phyloP scores from a whole-genome alignment of 2,329 filamentous ascomycete species.

The Penicillium sp. region DNA sequence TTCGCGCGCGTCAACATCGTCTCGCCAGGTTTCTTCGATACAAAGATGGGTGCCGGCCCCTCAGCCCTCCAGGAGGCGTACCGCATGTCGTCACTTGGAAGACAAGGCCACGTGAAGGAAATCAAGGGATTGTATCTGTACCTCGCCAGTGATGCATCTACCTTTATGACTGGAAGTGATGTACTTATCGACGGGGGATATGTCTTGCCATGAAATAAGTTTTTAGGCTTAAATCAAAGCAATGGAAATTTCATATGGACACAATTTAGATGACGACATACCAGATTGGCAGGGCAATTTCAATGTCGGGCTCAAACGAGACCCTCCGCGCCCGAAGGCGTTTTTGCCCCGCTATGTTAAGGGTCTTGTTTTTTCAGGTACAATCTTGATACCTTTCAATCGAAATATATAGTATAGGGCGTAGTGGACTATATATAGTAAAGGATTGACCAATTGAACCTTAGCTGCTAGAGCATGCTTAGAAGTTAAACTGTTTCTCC shows the following conservation, averaged over 20 bases:
- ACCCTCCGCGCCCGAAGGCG: background rate
- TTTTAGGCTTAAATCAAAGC: background rate
- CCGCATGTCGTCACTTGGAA: constrained; percentile 49
- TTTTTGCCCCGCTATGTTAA: background rate
- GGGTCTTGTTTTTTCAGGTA: background rate
- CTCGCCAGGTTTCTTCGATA: constrained; percentile 56
- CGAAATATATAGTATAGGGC: background rate
- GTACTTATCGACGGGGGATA: constrained; percentile 52
- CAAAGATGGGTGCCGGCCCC: constrained; percentile 53
- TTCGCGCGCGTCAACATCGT: constrained; percentile 59
- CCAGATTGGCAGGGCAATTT: no score
- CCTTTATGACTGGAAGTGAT: constrained; percentile 50
- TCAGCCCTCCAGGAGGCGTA: constrained; percentile 45
- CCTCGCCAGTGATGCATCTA: constrained; percentile 47
- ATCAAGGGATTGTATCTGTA: constrained; percentile 46
- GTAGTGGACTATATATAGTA: background rate
- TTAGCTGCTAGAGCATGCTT: background rate
- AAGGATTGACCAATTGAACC: background rate
- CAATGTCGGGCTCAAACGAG: no score
- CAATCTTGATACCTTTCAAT: background rate
- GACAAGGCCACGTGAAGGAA: constrained; percentile 37
- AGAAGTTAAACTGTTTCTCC: background rate
- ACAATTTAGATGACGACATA: background rate
- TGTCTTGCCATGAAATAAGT: constrained; percentile 27
- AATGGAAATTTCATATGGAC: background rate